phyloP scores from a whole-genome alignment of 305 asterid genomes.

The Nicotiana rustica region DNA sequence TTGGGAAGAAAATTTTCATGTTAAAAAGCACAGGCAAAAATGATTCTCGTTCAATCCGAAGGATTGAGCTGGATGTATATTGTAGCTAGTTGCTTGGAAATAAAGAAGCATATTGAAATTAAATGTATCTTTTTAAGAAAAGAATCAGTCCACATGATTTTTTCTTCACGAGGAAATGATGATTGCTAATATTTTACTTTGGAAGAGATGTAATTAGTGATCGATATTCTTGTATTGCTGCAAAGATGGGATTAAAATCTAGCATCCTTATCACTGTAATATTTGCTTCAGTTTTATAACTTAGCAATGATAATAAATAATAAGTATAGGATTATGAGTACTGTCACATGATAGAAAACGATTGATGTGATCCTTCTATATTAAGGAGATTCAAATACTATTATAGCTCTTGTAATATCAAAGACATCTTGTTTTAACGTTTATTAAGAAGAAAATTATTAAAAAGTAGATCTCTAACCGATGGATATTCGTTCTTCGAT shows the following conservation, averaged over 20 bases:
- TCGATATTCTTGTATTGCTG: background rate
- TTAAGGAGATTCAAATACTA: too few relatives aligned
- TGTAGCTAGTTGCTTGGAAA: conserved; percentile 8
- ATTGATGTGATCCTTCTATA: too few relatives aligned
- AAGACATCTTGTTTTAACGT: too few relatives aligned
- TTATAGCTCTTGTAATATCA: too few relatives aligned
- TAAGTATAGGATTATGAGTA: too few relatives aligned
- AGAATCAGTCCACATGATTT: too few relatives aligned
- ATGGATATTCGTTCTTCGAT: too few relatives aligned
- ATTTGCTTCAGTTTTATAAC: too few relatives aligned
- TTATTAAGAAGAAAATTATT: background rate
- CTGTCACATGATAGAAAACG: too few relatives aligned
- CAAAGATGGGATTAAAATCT: background rate
- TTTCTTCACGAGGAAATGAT: too few relatives aligned
- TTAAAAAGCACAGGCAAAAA: background rate
- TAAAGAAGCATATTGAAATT: background rate
- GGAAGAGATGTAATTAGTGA: background rate
- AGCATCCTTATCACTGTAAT: background rate
- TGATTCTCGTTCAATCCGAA: conserved; percentile 11
- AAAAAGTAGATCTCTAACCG: background rate
- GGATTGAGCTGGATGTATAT: conserved; percentile 22
- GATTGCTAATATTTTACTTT: background rate
- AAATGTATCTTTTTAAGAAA: background rate
- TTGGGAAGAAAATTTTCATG: background rate
- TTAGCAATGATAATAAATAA: too few relatives aligned